phyloP scores from a whole-genome alignment of 345 rosid genomes.

The Balakata baccata region DNA sequence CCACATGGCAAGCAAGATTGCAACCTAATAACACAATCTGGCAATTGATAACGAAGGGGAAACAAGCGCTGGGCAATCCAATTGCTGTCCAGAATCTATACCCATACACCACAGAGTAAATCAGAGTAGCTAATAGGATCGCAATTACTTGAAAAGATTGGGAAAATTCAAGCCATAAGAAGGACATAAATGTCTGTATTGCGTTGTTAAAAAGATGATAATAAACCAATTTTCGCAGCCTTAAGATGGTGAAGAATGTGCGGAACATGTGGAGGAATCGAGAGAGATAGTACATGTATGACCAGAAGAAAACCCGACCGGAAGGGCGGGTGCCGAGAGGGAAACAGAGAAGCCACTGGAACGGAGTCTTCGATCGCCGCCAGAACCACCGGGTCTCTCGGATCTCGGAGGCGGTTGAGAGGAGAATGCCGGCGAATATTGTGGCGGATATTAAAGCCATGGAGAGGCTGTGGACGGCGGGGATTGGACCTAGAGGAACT shows the following conservation, averaged over 20 bases:
- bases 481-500: slow-evolving; percentile 65
- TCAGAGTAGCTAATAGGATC: slow-evolving; percentile 62
- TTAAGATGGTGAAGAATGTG: slow-evolving; percentile 52
- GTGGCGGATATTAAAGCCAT: slow-evolving; percentile 62
- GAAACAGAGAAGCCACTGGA: slow-evolving; percentile 92
- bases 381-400: slow-evolving; percentile 83
- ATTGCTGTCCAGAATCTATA: slow-evolving; percentile 66
- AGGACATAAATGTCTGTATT: slow-evolving; percentile 56
- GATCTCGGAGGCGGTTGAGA: slow-evolving; percentile 85
- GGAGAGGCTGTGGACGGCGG: slow-evolving; percentile 63
- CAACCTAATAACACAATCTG: slow-evolving; percentile 58
- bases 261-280: slow-evolving; percentile 79
- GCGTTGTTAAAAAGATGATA: slow-evolving; percentile 67
- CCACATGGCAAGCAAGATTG: slow-evolving; percentile 70
- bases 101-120: slow-evolving; percentile 66
- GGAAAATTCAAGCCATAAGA: slow-evolving; percentile 84
- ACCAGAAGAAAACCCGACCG: slow-evolving; percentile 97
- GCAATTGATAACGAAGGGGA: slow-evolving; percentile 65
- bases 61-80: slow-evolving; percentile 65
- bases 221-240: slow-evolving; percentile 46
- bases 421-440: slow-evolving; percentile 71
- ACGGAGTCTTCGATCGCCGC: slow-evolving; percentile 62
- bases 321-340: slow-evolving; percentile 90
- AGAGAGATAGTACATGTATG: slow-evolving; percentile 72
- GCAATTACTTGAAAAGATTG: slow-evolving; percentile 88